A percentile compares a stretch with the other conserved stretches of the same genome.
Conservation (phyloP, 2,329 filamentous ascomycete genomes). For the Curvularia lunata region DNA sequence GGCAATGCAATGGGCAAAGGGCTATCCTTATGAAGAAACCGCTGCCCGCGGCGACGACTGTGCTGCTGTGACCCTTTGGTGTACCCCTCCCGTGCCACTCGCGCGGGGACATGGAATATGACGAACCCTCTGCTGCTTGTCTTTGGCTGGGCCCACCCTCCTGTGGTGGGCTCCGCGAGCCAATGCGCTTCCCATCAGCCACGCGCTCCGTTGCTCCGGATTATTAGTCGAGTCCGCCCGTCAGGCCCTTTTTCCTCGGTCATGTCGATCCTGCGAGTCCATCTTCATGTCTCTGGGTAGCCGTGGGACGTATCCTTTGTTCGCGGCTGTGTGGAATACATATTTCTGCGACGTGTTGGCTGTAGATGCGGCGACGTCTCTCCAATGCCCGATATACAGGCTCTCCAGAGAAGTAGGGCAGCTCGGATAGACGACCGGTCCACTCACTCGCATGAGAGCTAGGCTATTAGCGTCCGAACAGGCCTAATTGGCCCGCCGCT, state of each 20-base stretch:
- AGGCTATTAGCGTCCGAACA: not conserved
- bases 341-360: constrained; percentile 1
- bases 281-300: not conserved
- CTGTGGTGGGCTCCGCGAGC: constrained; percentile 22
- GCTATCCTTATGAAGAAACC: constrained; percentile 26
- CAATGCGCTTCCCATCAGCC: constrained; percentile 24
- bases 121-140: constrained; percentile 31
- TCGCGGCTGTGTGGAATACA: not conserved
- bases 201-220: constrained; percentile 37
- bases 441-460: not conserved
- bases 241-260: constrained; percentile 7
- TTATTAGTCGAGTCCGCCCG: constrained; percentile 23
- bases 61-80: constrained; percentile 12
- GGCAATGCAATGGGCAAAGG: constrained; percentile 23
- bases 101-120: constrained; percentile 46
- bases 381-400: constrained; percentile 1
- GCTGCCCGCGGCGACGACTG: constrained; percentile 14
- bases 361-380: constrained; percentile 10
- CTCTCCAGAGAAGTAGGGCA: not conserved
- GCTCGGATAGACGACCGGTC: constrained; percentile 6
- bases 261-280: constrained; percentile 18
- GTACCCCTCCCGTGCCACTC: constrained; percentile 34
- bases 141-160: constrained; percentile 41
- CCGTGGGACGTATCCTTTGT: not conserved
- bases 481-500: not conserved